phyloP scores from a whole-genome alignment of 306 rosid genomes.

The Astragalus membranaceus region DNA sequence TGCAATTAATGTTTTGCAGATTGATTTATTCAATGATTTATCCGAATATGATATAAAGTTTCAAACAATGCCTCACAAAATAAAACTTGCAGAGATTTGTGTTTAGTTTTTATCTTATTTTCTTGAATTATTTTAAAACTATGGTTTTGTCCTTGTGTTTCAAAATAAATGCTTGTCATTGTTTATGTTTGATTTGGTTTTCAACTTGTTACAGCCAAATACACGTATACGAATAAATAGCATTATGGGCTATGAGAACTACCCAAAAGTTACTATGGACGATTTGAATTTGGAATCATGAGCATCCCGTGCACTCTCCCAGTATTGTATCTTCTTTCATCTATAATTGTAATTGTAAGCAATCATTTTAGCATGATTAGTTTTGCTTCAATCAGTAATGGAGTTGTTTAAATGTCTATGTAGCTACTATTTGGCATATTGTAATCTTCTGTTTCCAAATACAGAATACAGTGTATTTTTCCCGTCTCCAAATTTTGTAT shows the following conservation, averaged over 20 bases:
- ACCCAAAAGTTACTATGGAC: slow-evolving; percentile 72
- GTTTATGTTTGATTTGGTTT: slow-evolving; percentile 25
- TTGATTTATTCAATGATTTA: background rate
- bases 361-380: slow-evolving; percentile 16
- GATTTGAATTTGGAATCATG: background rate
- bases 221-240: slow-evolving; percentile 78
- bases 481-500: slow-evolving; percentile 1
- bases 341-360: background rate
- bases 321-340: slow-evolving; percentile 22
- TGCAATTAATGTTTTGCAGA: too few species aligned
- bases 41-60: background rate
- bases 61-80: too few species aligned
- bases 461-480: slow-evolving; percentile 3
- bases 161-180: background rate
- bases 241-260: slow-evolving; percentile 84
- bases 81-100: too few species aligned
- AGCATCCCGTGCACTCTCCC: slow-evolving; percentile 9
- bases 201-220: slow-evolving; percentile 63
- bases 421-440: slow-evolving; percentile 11
- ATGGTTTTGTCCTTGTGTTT: background rate
- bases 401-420: background rate
- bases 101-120: too few species aligned
- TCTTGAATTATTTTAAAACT: background rate
- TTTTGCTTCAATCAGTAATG: slow-evolving; percentile 19
- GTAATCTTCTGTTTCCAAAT: slow-evolving; percentile 5